A percentile compares a stretch with the other conserved stretches of the same genome.
Evolutionary conservation across 768 basidiomycete genomes (phyloP).

Genomic region (Trametes sanguinea): DNA sequence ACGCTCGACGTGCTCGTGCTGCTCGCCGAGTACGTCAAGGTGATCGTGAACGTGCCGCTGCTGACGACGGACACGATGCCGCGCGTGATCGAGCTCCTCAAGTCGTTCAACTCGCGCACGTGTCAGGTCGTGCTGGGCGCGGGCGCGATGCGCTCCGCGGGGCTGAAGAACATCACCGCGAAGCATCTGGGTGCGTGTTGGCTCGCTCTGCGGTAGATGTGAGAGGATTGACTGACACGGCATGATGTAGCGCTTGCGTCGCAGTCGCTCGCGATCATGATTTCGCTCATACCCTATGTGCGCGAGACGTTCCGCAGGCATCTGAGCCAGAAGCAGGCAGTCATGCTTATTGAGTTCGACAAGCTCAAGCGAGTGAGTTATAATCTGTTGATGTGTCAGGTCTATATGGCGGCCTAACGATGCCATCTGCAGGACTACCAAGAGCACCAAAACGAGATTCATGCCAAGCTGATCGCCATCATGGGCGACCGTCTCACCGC

Average conservation of each 20-base stretch:
- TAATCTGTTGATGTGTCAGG: neutral
- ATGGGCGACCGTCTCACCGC: constrained; percentile 93
- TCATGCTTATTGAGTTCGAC: constrained; percentile 97
- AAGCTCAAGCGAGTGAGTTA: constrained; percentile 92
- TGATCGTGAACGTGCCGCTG: constrained; percentile 85
- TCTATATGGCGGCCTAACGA: neutral
- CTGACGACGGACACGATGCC: constrained; percentile 96
- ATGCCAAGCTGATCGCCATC: constrained; percentile 94
- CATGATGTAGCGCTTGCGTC: constrained; percentile 81
- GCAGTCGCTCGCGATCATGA: constrained; percentile 92
- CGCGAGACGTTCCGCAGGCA: constrained; percentile 94
- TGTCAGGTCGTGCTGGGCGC: constrained; percentile 98
- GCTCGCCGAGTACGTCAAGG: constrained; percentile 81
- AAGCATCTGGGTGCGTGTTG: constrained; percentile 81
- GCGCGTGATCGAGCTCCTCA: constrained; percentile 91
- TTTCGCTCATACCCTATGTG: constrained; percentile 92
- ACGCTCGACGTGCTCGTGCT: constrained; percentile 75
- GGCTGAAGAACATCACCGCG: constrained; percentile 96
- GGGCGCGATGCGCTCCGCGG: constrained; percentile 98
- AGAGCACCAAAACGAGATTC: constrained; percentile 99
- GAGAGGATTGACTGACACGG: constrained; percentile 12
- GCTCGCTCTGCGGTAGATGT: constrained; percentile 11
- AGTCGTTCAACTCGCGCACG: constrained; percentile 96
- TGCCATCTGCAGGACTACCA: constrained; percentile 76
- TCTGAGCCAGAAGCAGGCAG: constrained; percentile 90